Evolutionary conservation across 495 filamentous ascomycete genomes (phyloP), one percentile per base, ranked within the genome.

Genomic region (Tuber brumale): DNA sequence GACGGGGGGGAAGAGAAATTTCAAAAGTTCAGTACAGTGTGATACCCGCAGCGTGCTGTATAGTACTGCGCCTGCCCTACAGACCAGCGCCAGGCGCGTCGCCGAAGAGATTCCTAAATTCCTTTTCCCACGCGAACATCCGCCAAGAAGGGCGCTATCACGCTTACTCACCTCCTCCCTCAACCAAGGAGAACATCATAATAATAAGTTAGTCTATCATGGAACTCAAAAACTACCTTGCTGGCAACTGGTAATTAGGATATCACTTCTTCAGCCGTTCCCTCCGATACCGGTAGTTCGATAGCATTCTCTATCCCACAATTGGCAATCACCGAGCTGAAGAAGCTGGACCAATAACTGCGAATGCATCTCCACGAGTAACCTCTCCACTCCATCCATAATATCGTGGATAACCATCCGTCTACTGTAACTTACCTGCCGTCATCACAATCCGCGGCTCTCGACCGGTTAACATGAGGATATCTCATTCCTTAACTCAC

Each of bases 71-170:
- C 76, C 27, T 77, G 35, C 74, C 61, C 57, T 31, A n/a, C 27
- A 37, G 51, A 72, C 45, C 19, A 35, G 57, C 31, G 27, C 57
- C 76, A 73, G 75, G 78, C 78, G 78, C 78, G 78, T 80, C 78
- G 70, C 77, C 71, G 43, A 75, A 73, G 76, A 76, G 76, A 66
- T 66, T 66, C 57, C 57, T 18, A 16, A 66, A 35, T 66, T 66
- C 27, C 57, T 18, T 79, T 78, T 79, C 70, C 78, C 78, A 80
- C 78, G 78, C 78, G 78, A 79, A 76, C n/a, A 16, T n/a, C 44
- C 35, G 74, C 76, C 76, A 78, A 78, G 70, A 41, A 74, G 35
- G 43, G 71, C n/a, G 71, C 21, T 44, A 70, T 72, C 72, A 71
- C 43, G 73, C 73, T 79, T 78, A 79, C 46, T 77, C 77, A 79